phyloP scores from a whole-genome alignment of 768 basidiomycete genomes.

The Pleurotus platypus region DNA sequence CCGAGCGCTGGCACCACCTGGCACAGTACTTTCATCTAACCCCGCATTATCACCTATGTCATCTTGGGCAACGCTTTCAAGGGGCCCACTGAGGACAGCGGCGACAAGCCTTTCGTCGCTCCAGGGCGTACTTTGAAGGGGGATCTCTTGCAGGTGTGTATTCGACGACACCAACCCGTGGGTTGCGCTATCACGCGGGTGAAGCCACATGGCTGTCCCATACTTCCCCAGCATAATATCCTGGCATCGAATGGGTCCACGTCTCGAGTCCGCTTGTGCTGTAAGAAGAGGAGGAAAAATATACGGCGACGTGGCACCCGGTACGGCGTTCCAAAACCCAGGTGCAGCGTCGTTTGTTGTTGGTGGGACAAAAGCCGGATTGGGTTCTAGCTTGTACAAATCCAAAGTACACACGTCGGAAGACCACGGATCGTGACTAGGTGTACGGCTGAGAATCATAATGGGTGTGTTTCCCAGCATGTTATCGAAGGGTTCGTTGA shows the following conservation, averaged over 20 bases:
- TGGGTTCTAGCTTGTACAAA: conserved; percentile 43
- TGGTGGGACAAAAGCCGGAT: conserved; percentile 21
- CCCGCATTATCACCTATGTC: conserved; percentile 3
- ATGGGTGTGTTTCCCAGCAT: neutral
- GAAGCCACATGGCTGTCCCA: conserved; percentile 63
- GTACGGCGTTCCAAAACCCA: neutral
- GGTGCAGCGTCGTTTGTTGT: neutral
- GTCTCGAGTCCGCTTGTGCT: conserved; percentile 32
- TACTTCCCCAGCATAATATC: conserved; percentile 48
- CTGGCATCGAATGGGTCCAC: conserved; percentile 52
- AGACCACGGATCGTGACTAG: conserved; percentile 62
- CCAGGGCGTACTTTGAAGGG: conserved; percentile 11
- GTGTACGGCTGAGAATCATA: conserved; percentile 54
- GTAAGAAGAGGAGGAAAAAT: conserved; percentile 45
- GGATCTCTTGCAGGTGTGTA: conserved; percentile 11
- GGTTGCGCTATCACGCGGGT: conserved; percentile 43
- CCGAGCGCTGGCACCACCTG: conserved; percentile 1
- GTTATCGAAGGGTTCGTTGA: conserved; percentile 2
- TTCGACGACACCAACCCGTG: conserved; percentile 29
- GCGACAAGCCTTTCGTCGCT: conserved; percentile 39
- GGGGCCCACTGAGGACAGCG: conserved; percentile 48
- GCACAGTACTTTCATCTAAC: conserved; percentile 2
- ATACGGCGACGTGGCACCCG: conserved; percentile 24
- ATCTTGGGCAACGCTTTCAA: conserved; percentile 11
- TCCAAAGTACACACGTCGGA: conserved; percentile 44